phyloP scores from a whole-genome alignment of 2,329 filamentous ascomycete species.

The Emmonsia crescens region DNA sequence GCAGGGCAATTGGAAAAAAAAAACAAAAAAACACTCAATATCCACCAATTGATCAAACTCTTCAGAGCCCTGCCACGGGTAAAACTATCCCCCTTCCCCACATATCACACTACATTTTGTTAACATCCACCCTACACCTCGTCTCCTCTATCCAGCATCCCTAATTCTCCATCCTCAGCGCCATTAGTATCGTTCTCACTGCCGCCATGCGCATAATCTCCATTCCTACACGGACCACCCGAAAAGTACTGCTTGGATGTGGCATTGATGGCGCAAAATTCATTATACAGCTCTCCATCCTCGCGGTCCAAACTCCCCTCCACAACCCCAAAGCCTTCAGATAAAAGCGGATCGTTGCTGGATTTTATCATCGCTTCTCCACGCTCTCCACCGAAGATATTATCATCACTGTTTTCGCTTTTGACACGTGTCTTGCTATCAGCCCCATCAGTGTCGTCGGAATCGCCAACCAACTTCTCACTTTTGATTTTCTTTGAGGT shows the following conservation, averaged over 20 bases:
- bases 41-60: not conserved
- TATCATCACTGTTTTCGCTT: not conserved
- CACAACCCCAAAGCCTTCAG: not conserved
- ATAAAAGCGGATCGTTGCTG: slow-evolving; percentile 10
- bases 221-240: not conserved
- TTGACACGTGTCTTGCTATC: not conserved
- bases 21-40: not conserved
- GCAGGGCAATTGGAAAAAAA: not conserved
- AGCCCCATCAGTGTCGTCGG: not conserved
- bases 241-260: not conserved
- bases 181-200: not conserved
- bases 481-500: slow-evolving; percentile 11
- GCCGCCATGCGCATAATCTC: not conserved
- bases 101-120: not conserved
- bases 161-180: not conserved
- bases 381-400: not conserved
- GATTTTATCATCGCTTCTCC: not conserved
- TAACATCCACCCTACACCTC: not conserved
- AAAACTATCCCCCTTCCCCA: not conserved
- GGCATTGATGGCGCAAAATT: slow-evolving; percentile 9
- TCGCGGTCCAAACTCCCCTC: not conserved
- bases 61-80: not conserved
- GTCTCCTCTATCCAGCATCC: not conserved
- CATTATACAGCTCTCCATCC: slow-evolving; percentile 5
- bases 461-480: slow-evolving; percentile 5